Evolutionary conservation across 164 flowering plant species (phyloP), one percentile per base, ranked within the genome.

Genomic region (Paratinospora sagittata): DNA sequence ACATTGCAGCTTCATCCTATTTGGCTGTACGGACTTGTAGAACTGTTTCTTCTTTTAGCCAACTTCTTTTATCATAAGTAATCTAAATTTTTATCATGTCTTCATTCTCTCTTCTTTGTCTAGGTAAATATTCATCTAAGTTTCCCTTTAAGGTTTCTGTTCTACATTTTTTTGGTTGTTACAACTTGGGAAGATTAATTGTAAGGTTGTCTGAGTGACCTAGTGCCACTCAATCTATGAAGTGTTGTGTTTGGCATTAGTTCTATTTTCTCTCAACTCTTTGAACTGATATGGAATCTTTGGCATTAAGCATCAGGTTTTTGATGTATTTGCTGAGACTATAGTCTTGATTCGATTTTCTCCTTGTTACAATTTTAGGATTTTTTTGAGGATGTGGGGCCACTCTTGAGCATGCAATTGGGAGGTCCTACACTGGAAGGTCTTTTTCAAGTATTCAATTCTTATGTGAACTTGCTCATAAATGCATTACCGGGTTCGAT

Each of bases 371-470:
- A 23, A 26, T 57, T 83, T 64, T 75, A 93, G 98, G 98, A 96
- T 64, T 90, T 96, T 79, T 89, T 91, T 77, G 99, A 96, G 78
- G 99, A 96, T 81, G 94, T 93, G 23, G 93, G 97, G 68, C 92
- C 98, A n/a, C 90, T 93, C 3, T 79, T 90, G 64, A 89, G 89
- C 77, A 86, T 93, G 91, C 97, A 91, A 75, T 78, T 96, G 74
- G 94, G 91, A 66, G 90, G 91, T 74, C 87, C 85, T 67, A 85
- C 89, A 24, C 72, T 93, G 77, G 99, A 93, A 76, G 98, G 98
- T 36, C 81, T 93, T 58, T 79, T 87, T 60, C 88, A 88, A 67
- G 96, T 86, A 19, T 96, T 93, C 72, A 82, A 85, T 82, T 84
- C 96, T 3, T 96, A 87, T 78, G 84, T 93, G 60, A 88, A 77